Evolutionary conservation across 306 rosid species (phyloP), one percentile per base, ranked within the genome.

Genomic region (Canavalia gladiata): DNA sequence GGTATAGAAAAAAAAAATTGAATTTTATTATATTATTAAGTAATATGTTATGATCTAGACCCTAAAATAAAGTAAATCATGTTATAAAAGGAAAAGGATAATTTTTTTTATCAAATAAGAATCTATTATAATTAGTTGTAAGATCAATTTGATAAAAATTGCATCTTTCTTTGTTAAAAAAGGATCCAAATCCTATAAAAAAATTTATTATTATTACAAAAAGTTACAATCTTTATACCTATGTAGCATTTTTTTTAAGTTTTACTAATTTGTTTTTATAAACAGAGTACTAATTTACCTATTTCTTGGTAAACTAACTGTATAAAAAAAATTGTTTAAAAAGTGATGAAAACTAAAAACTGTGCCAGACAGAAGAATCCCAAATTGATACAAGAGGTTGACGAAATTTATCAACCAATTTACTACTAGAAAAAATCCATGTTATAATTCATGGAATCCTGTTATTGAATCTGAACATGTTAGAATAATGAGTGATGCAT

Each of bases 401-500:
- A 51, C 59, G 54, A 73, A 64, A 72, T 54, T 41, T 67, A 78
- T 55, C 55, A 52, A 58, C 8, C 67, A 46, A 58, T n/a, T 54
- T 18, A 18, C 25, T 46, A 41, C 50, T 33, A 58, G 10, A 46
- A 13, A 45, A 71, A 51, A 71, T 45, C 50, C 46, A 71, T 80
- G 78, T 49, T 58, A 79, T 70, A 66, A 69, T 56, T 57, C 77
- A 59, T 18, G 4, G 41, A 69, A 42, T 57, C 77, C 69, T 18
- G 4, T 30, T 33, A 28, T 69, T 47, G 72, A 60, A 25, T 62
- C 56, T 65, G 29, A 80, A 51, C 74, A 72, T 72, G 79, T 73
- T 63, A 64, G 74, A 63, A 63, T 64, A 51, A 63, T 73, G 78
- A 71, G 79, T 72, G 65, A 60, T 68, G 65, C 74, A 42, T 41